Evolutionary conservation across 345 rosid species (phyloP), one percentile per base, ranked within the genome.

Genomic region (Noccaea bulbosa): DNA sequence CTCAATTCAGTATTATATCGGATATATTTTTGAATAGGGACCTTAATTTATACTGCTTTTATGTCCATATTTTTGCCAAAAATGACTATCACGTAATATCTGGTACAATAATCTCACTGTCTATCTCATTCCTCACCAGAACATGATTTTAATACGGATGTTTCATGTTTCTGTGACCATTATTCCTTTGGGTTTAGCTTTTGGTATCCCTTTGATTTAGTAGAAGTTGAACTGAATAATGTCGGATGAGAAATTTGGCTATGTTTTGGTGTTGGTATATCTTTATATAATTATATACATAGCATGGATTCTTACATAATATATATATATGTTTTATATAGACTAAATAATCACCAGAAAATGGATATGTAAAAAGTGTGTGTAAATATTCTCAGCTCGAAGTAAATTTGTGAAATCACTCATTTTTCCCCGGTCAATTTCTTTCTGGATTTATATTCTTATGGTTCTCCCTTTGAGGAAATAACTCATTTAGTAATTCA

Each of bases 51-150:
- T 40, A 24, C 6, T 44, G 30, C 43, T 49, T 59, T 33, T 11
- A 33, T 51, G 38, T 62, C 40, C 52, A 70, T 27, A 9, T 17
- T 62, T 20, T 62, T 20, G 32, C 17, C 38, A 12, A 17, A 24
- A 38, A 58, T 30, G 47, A 33, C 55, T 34, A 17, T 49, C 57
- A 39, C 30, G 51, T 53, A 51, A 4, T 5, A 2, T 17, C 20
- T 48, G 30, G 55, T 50, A 50, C n/a, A 7, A 33, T 46, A 44
- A 16, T 62, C 48, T 62, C 70, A 14, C 63, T 62, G 39, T 71
- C 69, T 10, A 43, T 41, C 38, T 71, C 59, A 71, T 41, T 33
- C 46, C 20, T 32, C 14, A n/a, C 37, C 11, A 40, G 65, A 40
- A 11, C 15, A 40, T 20, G 30, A 17, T 32, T 14, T 27, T 27